These are phyloP conservation scores for Xylaria grammica DNA, from an alignment of 495 filamentous ascomycete genomes.

Conservation along the genomic window DNA sequence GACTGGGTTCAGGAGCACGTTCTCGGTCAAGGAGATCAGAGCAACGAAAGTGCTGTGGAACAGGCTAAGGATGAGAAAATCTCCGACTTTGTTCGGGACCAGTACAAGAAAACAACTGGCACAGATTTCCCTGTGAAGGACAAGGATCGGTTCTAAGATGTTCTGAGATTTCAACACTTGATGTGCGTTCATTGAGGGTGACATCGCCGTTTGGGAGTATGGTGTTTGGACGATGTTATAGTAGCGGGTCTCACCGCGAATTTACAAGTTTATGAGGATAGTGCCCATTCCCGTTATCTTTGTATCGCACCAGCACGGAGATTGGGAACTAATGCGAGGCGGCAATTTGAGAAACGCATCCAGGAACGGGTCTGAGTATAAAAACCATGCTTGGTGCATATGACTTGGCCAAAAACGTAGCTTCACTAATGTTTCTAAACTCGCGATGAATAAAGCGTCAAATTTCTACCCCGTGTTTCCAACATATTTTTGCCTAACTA, in stretches of 20 bases:
- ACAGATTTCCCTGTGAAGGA: slow-evolving; percentile 68
- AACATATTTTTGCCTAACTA: not conserved
- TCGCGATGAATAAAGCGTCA: not conserved
- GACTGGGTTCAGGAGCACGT: slow-evolving; percentile 71
- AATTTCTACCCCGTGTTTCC: not conserved
- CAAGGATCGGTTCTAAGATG: slow-evolving; percentile 47
- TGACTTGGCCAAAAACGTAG: not conserved
- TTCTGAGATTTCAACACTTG: not conserved
- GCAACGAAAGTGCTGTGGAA: slow-evolving; percentile 72
- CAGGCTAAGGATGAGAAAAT: slow-evolving; percentile 78
- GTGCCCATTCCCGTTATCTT: not conserved
- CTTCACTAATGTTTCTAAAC: not conserved
- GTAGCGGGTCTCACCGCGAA: too few relatives aligned
- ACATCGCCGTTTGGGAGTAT: too few relatives aligned
- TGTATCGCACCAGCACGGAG: not conserved
- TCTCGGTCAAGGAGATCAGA: slow-evolving; percentile 67
- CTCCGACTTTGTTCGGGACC: slow-evolving; percentile 63
- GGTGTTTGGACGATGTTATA: too few relatives aligned
- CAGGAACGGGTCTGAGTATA: not conserved
- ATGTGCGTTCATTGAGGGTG: too few relatives aligned
- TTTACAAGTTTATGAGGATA: too few relatives aligned
- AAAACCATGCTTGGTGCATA: not conserved
- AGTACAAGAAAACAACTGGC: slow-evolving; percentile 67
- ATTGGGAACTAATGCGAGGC: not conserved
- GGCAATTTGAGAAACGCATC: too few relatives aligned